phyloP scores from a whole-genome alignment of 768 basidiomycete genomes.

The Suillus placidus region DNA sequence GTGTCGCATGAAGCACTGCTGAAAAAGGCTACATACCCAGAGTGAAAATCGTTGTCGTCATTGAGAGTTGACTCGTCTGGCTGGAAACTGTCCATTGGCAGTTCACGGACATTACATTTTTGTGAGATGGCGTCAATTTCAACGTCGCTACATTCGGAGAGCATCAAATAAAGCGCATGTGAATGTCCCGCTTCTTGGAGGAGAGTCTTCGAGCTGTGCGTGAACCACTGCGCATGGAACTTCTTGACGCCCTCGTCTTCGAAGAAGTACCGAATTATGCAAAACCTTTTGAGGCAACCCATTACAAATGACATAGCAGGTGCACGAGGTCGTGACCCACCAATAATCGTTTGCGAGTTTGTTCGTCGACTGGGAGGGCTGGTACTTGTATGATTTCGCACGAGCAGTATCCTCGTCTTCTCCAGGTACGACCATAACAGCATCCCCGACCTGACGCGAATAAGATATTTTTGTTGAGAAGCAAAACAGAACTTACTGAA shows the following conservation, averaged over 20 bases:
- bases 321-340: conserved; percentile 40
- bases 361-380: conserved; percentile 52
- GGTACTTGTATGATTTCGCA: conserved; percentile 41
- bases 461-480: conserved; percentile 15
- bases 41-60: conserved; percentile 55
- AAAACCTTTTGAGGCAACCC: conserved; percentile 55
- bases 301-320: background rate
- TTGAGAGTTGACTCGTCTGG: conserved; percentile 43
- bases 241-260: conserved; percentile 47
- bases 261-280: conserved; percentile 66
- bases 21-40: conserved; percentile 43
- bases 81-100: conserved; percentile 47
- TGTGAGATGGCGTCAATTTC: conserved; percentile 57
- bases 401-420: conserved; percentile 46
- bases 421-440: conserved; percentile 65
- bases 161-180: conserved; percentile 55
- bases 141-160: conserved; percentile 58
- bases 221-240: conserved; percentile 75
- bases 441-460: conserved; percentile 56
- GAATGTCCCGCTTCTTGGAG: conserved; percentile 70
- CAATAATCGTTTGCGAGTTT: conserved; percentile 60
- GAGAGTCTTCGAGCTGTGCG: conserved; percentile 63
- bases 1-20: background rate
- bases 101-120: conserved; percentile 53
- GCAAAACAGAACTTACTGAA: conserved; percentile 40